phyloP scores from a whole-genome alignment of 106 monocot genomes.

The Platanthera guangdongensis region DNA sequence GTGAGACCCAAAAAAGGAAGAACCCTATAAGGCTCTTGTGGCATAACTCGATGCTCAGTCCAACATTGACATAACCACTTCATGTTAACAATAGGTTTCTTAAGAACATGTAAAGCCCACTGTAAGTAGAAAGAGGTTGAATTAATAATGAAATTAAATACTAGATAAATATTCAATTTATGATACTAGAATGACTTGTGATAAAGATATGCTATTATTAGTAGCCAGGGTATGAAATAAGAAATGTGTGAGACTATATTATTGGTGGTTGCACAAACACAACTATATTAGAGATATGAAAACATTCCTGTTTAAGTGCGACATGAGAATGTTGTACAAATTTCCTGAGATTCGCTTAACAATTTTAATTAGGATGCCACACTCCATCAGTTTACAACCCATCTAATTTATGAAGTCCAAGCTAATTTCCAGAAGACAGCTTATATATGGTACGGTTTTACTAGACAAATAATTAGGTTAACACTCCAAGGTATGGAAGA shows the following conservation, averaged over 20 bases:
- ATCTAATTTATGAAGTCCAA: background rate
- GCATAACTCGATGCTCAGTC: constrained; percentile 84
- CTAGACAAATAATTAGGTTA: background rate
- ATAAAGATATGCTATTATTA: no score
- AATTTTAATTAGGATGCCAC: background rate
- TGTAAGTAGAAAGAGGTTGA: constrained; percentile 21
- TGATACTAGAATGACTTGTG: no score
- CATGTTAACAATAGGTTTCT: constrained; percentile 77
- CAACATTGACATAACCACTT: constrained; percentile 85
- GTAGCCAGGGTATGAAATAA: background rate
- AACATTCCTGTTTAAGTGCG: background rate
- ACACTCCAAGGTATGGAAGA: background rate
- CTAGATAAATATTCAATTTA: no score
- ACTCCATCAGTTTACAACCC: background rate
- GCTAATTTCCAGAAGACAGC: background rate
- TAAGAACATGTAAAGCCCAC: constrained; percentile 86
- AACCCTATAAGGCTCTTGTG: constrained; percentile 76
- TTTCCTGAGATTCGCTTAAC: background rate
- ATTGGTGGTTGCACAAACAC: background rate
- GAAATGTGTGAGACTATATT: background rate
- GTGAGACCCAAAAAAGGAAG: constrained; percentile 88
- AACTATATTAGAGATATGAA: background rate
- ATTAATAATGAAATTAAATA: constrained; percentile 3
- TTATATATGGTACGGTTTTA: background rate
- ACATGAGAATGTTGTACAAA: background rate